Percentiles rank a stretch among this genome's conserved stretches.
Evolutionary conservation across 768 basidiomycete species (phyloP).

Genomic region (Amanita molliuscula): DNA sequence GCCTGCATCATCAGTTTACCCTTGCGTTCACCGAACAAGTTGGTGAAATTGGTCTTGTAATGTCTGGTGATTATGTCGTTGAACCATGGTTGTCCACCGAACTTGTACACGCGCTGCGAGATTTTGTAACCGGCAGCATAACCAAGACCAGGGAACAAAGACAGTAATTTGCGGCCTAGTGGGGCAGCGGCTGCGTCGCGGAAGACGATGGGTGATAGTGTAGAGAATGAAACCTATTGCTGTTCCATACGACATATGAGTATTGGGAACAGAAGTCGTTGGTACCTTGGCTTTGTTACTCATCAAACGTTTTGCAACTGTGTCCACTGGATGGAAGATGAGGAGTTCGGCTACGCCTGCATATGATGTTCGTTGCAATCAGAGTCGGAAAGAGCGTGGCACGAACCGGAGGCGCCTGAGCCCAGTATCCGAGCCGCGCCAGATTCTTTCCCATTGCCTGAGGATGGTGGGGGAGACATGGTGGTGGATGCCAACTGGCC

Average conservation of each 20-base stretch:
- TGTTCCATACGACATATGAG: background rate
- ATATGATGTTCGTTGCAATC: constrained; percentile 3
- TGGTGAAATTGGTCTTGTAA: constrained; percentile 75
- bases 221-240: constrained; percentile 47
- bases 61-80: constrained; percentile 81
- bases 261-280: background rate
- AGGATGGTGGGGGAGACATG: constrained; percentile 30
- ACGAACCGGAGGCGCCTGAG: constrained; percentile 82
- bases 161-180: constrained; percentile 59
- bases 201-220: constrained; percentile 77
- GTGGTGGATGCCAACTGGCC: background rate
- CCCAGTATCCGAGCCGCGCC: constrained; percentile 85
- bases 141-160: constrained; percentile 95
- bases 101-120: constrained; percentile 91
- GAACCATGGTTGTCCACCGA: constrained; percentile 97
- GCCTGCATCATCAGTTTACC: constrained; percentile 97
- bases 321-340: constrained; percentile 95
- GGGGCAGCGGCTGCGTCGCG: constrained; percentile 68
- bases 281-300: constrained; percentile 84
- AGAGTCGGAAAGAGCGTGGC: background rate
- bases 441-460: constrained; percentile 70
- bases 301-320: constrained; percentile 98
- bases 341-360: constrained; percentile 89
- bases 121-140: constrained; percentile 99
- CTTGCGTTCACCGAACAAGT: constrained; percentile 84